phyloP scores from a whole-genome alignment of 192 early-diverging fungal genomes.

The Coemansia sp. region DNA sequence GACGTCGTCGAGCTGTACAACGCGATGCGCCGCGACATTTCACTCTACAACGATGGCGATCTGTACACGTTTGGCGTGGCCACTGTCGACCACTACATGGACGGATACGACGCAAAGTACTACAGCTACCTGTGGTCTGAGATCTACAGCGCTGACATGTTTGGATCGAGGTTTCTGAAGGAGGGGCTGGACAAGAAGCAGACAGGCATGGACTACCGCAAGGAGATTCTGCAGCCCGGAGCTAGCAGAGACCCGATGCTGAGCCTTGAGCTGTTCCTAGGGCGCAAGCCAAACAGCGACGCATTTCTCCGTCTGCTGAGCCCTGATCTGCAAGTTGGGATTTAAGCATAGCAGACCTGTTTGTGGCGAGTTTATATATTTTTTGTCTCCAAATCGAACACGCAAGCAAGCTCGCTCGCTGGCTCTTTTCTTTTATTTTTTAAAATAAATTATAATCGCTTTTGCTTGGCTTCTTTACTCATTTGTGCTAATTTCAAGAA shows the following conservation, averaged over 20 bases:
- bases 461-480: neutral
- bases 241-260: conserved; percentile 63
- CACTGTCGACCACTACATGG: conserved; percentile 58
- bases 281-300: conserved; percentile 60
- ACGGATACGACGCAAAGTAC: conserved; percentile 63
- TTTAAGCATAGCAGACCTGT: neutral
- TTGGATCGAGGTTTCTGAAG: conserved; percentile 59
- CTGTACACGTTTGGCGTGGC: conserved; percentile 16
- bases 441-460: neutral
- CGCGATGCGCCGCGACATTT: conserved; percentile 47
- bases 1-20: conserved; percentile 50
- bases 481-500: neutral
- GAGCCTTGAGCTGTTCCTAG: conserved; percentile 65
- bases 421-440: too few species aligned
- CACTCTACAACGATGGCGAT: conserved; percentile 34
- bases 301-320: conserved; percentile 4
- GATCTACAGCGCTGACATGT: conserved; percentile 75
- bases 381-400: too few species aligned
- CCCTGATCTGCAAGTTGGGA: neutral
- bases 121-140: conserved; percentile 71
- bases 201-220: conserved; percentile 65
- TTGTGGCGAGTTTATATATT: too few species aligned
- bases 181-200: conserved; percentile 57
- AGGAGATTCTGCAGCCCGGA: conserved; percentile 63
- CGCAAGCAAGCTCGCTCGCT: too few species aligned